These are phyloP conservation scores for Albizia julibrissin DNA, from an alignment of 306 rosid species.

Conservation along the genomic window DNA sequence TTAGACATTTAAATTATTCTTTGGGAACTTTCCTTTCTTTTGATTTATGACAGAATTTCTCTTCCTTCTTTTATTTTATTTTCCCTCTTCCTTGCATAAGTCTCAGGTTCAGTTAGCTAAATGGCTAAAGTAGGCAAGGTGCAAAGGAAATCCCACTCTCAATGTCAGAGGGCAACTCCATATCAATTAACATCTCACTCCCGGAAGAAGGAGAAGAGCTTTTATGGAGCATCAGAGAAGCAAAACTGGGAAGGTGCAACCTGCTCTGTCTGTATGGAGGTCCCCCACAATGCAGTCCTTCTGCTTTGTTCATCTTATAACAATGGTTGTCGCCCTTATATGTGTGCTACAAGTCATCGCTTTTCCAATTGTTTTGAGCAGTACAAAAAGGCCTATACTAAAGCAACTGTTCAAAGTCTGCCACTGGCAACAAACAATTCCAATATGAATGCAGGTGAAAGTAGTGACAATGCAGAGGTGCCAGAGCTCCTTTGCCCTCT, in stretches of 20 bases:
- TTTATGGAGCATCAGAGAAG: constrained; percentile 56
- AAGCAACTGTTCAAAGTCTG: constrained; percentile 54
- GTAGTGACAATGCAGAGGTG: constrained; percentile 45
- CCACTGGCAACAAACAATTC: constrained; percentile 45
- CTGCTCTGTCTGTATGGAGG: constrained; percentile 97
- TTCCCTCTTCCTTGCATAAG: constrained; percentile 9
- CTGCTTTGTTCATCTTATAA: constrained; percentile 96
- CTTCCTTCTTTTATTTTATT: not conserved
- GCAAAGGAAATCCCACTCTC: constrained; percentile 41
- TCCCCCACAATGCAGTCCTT: constrained; percentile 95
- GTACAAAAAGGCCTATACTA: constrained; percentile 86
- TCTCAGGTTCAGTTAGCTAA: constrained; percentile 36
- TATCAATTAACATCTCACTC: constrained; percentile 44
- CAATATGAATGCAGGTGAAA: constrained; percentile 50
- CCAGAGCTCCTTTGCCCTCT: constrained; percentile 95
- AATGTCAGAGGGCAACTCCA: constrained; percentile 38
- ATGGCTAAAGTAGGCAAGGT: constrained; percentile 48
- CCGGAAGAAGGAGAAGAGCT: constrained; percentile 51
- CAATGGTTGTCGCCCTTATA: constrained; percentile 96
- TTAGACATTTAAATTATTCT: constrained; percentile 12
- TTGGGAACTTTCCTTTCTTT: constrained; percentile 3
- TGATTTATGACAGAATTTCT: constrained; percentile 17
- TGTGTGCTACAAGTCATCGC: constrained; percentile 93
- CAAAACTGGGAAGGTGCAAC: constrained; percentile 82
- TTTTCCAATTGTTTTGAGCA: constrained; percentile 96